Evolutionary conservation across 2,329 filamentous ascomycete species (phyloP).

Genomic region (Penicillium sp.): DNA sequence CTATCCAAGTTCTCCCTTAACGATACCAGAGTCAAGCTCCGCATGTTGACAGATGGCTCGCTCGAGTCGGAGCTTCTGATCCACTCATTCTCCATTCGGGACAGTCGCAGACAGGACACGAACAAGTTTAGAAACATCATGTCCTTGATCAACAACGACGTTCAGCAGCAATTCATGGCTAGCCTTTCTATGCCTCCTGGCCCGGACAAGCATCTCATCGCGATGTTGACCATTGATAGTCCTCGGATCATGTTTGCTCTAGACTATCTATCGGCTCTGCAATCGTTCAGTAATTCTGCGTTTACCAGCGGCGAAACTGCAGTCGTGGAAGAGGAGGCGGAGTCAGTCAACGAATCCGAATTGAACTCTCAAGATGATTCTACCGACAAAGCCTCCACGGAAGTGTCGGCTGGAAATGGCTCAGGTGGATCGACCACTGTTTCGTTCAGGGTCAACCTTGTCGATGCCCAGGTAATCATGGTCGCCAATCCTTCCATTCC

Average conservation of each 20-base stretch:
- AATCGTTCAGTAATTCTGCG: conserved; percentile 72
- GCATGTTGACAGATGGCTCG: conserved; percentile 87
- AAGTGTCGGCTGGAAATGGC: conserved; percentile 28
- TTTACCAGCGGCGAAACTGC: conserved; percentile 51
- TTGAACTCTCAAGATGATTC: conserved; percentile 30
- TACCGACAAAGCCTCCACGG: conserved; percentile 21
- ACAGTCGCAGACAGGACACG: conserved; percentile 79
- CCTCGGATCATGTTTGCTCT: conserved; percentile 90
- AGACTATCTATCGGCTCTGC: conserved; percentile 88
- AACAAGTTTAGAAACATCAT: conserved; percentile 99
- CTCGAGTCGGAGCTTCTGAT: conserved; percentile 90
- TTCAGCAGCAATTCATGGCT: conserved; percentile 95
- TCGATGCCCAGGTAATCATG: conserved; percentile 92
- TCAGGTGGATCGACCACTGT: conserved; percentile 59
- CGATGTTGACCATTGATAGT: conserved; percentile 89
- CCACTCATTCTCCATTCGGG: conserved; percentile 88
- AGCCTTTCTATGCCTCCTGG: conserved; percentile 89
- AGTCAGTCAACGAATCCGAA: conserved; percentile 36
- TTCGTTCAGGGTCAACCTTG: conserved; percentile 86
- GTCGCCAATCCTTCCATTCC: conserved; percentile 89
- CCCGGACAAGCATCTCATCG: conserved; percentile 73
- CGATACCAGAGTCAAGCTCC: conserved; percentile 82
- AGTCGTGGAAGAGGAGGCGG: conserved; percentile 29
- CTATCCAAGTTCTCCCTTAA: conserved; percentile 92
- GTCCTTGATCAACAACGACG: conserved; percentile 90